Conservation (phyloP, 768 basidiomycete genomes). For the Leucocoprinus sp. region DNA sequence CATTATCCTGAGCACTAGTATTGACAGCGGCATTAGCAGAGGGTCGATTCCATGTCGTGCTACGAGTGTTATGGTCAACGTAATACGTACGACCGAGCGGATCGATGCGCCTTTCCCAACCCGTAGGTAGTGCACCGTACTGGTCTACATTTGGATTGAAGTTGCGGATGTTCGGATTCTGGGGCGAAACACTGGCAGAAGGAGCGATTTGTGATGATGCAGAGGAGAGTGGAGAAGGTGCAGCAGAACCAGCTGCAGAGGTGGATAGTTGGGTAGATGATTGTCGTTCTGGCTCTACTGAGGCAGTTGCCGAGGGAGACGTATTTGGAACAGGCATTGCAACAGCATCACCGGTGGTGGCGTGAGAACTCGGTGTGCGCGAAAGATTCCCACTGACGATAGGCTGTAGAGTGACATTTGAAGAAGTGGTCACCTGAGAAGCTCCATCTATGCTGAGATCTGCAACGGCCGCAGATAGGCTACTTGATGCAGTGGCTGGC, state of each 20-base stretch:
- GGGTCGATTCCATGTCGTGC: slow-evolving; percentile 96
- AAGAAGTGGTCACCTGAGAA: slow-evolving; percentile 53
- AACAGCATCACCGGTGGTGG: slow-evolving; percentile 37
- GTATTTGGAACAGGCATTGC: slow-evolving; percentile 30
- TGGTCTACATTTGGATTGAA: slow-evolving; percentile 97
- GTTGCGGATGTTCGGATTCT: slow-evolving; percentile 57
- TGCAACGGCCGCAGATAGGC: slow-evolving; percentile 48
- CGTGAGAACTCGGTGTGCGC: slow-evolving; percentile 61
- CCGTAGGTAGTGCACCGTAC: slow-evolving; percentile 79
- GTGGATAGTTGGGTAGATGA: slow-evolving; percentile 10
- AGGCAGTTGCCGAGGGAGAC: slow-evolving; percentile 18
- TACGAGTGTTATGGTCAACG: slow-evolving; percentile 96
- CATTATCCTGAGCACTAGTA: slow-evolving; percentile 58
- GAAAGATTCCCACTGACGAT: slow-evolving; percentile 41
- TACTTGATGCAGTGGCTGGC: slow-evolving; percentile 54
- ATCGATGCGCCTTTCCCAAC: slow-evolving; percentile 97
- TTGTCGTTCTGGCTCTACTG: slow-evolving; percentile 19
- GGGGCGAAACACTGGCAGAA: slow-evolving; percentile 27
- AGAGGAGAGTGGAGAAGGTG: slow-evolving; percentile 19
- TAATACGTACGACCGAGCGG: slow-evolving; percentile 95
- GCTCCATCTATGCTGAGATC: slow-evolving; percentile 48
- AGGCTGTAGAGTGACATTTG: slow-evolving; percentile 36
- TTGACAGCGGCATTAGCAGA: slow-evolving; percentile 71
- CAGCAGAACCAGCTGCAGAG: slow-evolving; percentile 16
- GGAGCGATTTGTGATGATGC: slow-evolving; percentile 11